These are phyloP conservation scores for Cetradonia linearis DNA, from an alignment of 495 filamentous ascomycete genomes.

Conservation along the genomic window DNA sequence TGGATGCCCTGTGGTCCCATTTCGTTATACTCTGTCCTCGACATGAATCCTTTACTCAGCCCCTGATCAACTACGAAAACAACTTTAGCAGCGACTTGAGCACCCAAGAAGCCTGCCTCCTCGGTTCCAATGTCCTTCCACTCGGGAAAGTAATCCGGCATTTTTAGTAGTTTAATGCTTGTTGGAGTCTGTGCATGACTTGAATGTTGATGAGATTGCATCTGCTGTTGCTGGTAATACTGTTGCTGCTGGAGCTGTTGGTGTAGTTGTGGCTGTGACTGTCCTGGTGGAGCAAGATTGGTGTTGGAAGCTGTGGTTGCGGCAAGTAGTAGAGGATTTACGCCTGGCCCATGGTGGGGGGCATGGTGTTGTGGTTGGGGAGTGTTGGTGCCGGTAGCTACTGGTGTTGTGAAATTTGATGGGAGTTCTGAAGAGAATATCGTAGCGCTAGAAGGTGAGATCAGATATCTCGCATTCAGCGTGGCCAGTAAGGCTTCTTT, in stretches of 20 bases:
- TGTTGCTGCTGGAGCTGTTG: conserved; percentile 31
- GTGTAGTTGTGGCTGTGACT: conserved; percentile 21
- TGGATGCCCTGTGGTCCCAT: conserved; percentile 62
- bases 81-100: conserved; percentile 66
- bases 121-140: conserved; percentile 78
- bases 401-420: conserved; percentile 78
- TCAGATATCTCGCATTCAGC: conserved; percentile 69
- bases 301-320: conserved; percentile 70
- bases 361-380: conserved; percentile 43
- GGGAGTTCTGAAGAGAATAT: conserved; percentile 96
- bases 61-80: conserved; percentile 65
- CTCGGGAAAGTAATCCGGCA: conserved; percentile 84
- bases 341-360: conserved; percentile 43
- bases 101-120: conserved; percentile 70
- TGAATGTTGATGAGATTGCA: conserved; percentile 48
- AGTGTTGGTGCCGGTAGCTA: conserved; percentile 84
- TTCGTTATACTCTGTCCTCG: conserved; percentile 67
- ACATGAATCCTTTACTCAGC: conserved; percentile 60
- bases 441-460: conserved; percentile 80
- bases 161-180: conserved; percentile 64
- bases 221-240: conserved; percentile 35
- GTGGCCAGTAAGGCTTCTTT: conserved; percentile 76
- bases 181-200: conserved; percentile 82
- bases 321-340: conserved; percentile 86
- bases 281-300: conserved; percentile 26